phyloP scores from a whole-genome alignment of 805 yeast species.

The Hanseniaspora meyeri region DNA sequence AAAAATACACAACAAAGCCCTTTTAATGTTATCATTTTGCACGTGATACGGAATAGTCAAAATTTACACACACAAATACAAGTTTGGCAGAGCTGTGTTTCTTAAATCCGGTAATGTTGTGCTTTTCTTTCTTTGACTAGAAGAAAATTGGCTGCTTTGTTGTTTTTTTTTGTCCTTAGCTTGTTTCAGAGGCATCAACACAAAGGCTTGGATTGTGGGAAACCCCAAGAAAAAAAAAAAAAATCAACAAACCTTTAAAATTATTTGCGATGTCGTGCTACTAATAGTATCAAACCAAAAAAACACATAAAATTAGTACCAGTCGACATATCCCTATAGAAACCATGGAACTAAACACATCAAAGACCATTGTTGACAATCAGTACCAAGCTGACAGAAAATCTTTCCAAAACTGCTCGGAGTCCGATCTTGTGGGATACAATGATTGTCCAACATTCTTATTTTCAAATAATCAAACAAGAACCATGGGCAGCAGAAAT shows the following conservation, averaged over 20 bases:
- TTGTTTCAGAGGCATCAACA: background rate
- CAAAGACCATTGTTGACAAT: constrained; percentile 17
- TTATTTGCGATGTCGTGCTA: no score
- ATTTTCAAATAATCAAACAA: constrained; percentile 17
- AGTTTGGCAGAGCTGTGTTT: no score
- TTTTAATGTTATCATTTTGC: background rate
- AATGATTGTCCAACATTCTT: constrained; percentile 33
- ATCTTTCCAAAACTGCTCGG: constrained; percentile 32
- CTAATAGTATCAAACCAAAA: no score
- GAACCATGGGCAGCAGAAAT: constrained; percentile 13
- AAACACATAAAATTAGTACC: background rate
- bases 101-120: background rate
- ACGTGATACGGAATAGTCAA: background rate
- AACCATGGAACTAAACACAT: background rate
- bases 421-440: constrained; percentile 33
- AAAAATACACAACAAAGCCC: background rate
- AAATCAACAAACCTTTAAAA: no score
- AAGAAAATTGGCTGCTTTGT: no score
- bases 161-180: background rate
- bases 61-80: no score
- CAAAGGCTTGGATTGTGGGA: background rate
- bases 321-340: no score
- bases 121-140: background rate
- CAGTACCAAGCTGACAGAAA: constrained; percentile 14
- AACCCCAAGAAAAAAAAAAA: no score